Evolutionary conservation across 2,329 filamentous ascomycete genomes (phyloP), one percentile per base, ranked within the genome.

Genomic region (Fusarium mangiferae): DNA sequence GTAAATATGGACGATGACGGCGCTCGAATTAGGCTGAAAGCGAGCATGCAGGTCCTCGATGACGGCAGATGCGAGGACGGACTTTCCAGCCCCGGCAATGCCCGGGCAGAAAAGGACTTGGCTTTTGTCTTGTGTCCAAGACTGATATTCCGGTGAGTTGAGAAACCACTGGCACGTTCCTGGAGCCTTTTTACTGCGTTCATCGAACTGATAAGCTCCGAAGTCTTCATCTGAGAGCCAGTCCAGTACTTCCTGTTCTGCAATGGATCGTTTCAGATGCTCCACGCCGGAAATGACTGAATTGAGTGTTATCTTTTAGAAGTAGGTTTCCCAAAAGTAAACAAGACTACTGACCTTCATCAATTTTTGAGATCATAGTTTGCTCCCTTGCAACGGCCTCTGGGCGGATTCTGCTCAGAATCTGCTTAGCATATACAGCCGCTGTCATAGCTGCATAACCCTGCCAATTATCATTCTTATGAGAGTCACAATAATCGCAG

Each of bases 341-440:
- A 14, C 0, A 1, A 14, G 0, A 28, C 5, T 6, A 48, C 26
- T 24, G 8, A 51, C 30, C 48, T 52, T 35, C 1, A 11, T 52
- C 5, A 0, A 26, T 22, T 3, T 26, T 20, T 0, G 17, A 22
- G 12, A 9, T 2, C 0, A 20, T 8, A 5, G 13, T 9, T 2
- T 26, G 2, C 3, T 24, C 13, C 9, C 5, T 15, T 6, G 0
- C 0, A 15, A 17, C 18, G 0, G 6, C 13, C 0, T 36, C 49
- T 9, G 13, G n/a, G 0, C 13, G 18, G 1, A 17, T 4, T 0
- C 0, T 6, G 0, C 18, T 2, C 0, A 52, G n/a, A 2, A 52
- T 9, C 10, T 36, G 14, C 4, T 62, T 59, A 0, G 52, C 52
- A 20, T 59, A 63, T 4, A 44, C 26, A 3, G 42, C 61, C 0